These are phyloP conservation scores for Oryza officinalis DNA, from an alignment of 176 grass and related monocot species.

Conservation along the genomic window DNA sequence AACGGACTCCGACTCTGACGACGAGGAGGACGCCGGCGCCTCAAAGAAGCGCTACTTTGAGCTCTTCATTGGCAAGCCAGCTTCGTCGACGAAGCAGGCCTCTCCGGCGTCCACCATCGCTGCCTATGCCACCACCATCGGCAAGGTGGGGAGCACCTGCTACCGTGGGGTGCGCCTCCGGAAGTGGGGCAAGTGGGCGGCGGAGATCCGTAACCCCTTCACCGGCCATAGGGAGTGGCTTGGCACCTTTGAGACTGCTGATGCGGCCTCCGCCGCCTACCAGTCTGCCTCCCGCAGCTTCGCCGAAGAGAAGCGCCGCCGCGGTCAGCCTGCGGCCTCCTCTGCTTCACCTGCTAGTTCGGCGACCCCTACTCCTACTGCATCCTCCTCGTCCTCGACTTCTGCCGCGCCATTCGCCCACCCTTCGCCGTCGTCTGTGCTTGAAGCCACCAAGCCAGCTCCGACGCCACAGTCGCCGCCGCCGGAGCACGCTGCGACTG, in stretches of 20 bases:
- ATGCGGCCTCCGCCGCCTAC: slow-evolving; percentile 64
- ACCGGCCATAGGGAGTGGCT: slow-evolving; percentile 77
- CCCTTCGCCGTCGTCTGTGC: slow-evolving; percentile 56
- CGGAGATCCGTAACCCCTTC: slow-evolving; percentile 92
- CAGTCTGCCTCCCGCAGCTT: slow-evolving; percentile 54
- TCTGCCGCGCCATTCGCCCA: slow-evolving; percentile 41
- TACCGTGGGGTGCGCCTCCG: slow-evolving; percentile 75
- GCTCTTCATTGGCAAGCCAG: slow-evolving; percentile 42
- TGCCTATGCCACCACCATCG: slow-evolving; percentile 13
- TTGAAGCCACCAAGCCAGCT: slow-evolving; percentile 19
- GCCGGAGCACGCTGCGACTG: neutral
- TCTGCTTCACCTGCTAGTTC: neutral
- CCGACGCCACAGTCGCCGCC: neutral
- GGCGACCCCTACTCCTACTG: slow-evolving; percentile 17
- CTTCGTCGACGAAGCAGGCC: neutral
- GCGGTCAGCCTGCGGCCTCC: neutral
- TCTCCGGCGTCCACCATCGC: slow-evolving; percentile 12
- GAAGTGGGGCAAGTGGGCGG: slow-evolving; percentile 95
- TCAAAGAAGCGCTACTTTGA: slow-evolving; percentile 48
- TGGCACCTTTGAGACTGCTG: slow-evolving; percentile 79
- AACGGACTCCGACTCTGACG: slow-evolving; percentile 72
- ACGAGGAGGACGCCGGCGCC: slow-evolving; percentile 4
- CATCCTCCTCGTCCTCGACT: slow-evolving; percentile 40
- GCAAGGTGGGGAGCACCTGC: slow-evolving; percentile 34
- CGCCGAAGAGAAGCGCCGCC: slow-evolving; percentile 61